phyloP scores from a whole-genome alignment of 352 stramenopile species.

The Phytophthora litchii region DNA sequence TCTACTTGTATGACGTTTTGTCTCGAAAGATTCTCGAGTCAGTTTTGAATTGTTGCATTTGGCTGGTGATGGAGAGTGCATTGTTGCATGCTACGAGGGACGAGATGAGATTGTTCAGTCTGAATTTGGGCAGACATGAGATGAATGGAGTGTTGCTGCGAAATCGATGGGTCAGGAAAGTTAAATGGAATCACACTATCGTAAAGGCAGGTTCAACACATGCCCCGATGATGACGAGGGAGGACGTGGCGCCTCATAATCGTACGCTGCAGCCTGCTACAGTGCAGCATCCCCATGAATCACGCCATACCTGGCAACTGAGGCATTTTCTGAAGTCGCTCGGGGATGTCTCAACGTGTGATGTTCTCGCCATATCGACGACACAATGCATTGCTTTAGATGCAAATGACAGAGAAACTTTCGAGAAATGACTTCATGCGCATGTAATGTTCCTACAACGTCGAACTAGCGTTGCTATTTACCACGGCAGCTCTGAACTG shows the following conservation, averaged over 20 bases:
- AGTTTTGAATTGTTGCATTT: slow-evolving; percentile 4
- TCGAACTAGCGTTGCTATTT: neutral
- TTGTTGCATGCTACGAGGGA: neutral
- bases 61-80: neutral
- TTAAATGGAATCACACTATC: neutral
- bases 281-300: slow-evolving; percentile 2
- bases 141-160: neutral
- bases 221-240: slow-evolving; percentile 23
- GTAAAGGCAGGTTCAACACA: slow-evolving; percentile 8
- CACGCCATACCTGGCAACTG: slow-evolving; percentile 7
- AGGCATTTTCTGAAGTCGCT: slow-evolving; percentile 4
- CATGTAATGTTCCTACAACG: neutral
- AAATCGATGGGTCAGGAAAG: neutral
- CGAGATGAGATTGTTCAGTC: no score
- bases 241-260: slow-evolving; percentile 17
- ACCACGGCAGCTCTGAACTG: slow-evolving; percentile 34
- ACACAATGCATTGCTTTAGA: no score
- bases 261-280: neutral
- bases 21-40: slow-evolving; percentile 9
- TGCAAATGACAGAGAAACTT: no score
- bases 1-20: slow-evolving; percentile 1
- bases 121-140: neutral
- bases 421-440: neutral
- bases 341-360: slow-evolving; percentile 1
- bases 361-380: no score